A percentile compares a stretch with the other conserved stretches of the same genome.
Conservation (phyloP, 2,329 filamentous ascomycete species). For the Hypoxylon sp. region DNA sequence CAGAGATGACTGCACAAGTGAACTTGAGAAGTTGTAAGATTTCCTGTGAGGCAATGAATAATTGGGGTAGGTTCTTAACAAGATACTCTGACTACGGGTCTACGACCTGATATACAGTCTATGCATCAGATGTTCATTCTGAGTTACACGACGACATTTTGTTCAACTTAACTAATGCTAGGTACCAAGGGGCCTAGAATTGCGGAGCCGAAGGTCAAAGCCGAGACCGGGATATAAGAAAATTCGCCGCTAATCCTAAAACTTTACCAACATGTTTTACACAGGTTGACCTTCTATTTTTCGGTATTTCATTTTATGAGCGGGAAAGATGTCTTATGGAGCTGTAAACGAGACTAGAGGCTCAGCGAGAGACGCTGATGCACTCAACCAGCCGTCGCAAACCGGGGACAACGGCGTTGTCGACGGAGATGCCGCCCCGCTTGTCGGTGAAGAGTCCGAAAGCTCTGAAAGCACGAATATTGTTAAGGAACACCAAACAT, state of each 20-base stretch:
- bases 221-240: slow-evolving; percentile 16
- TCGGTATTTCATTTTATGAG: not conserved
- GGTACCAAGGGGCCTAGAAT: not conserved
- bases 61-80: no score
- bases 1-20: no score
- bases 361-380: slow-evolving; percentile 1
- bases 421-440: slow-evolving; percentile 3
- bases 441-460: slow-evolving; percentile 11
- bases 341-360: slow-evolving; percentile 7
- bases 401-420: slow-evolving; percentile 5
- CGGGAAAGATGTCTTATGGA: slow-evolving; percentile 25
- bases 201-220: slow-evolving; percentile 25
- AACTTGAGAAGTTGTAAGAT: no score
- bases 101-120: no score
- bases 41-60: no score
- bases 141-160: no score
- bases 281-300: no score
- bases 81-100: no score
- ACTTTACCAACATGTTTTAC: not conserved
- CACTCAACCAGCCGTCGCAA: slow-evolving; percentile 4
- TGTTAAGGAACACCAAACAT: slow-evolving; percentile 10
- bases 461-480: not conserved
- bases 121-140: no score
- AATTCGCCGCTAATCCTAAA: slow-evolving; percentile 8
- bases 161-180: no score